Conservation (phyloP, 179 eudicot species). For the Pouteria campechiana region DNA sequence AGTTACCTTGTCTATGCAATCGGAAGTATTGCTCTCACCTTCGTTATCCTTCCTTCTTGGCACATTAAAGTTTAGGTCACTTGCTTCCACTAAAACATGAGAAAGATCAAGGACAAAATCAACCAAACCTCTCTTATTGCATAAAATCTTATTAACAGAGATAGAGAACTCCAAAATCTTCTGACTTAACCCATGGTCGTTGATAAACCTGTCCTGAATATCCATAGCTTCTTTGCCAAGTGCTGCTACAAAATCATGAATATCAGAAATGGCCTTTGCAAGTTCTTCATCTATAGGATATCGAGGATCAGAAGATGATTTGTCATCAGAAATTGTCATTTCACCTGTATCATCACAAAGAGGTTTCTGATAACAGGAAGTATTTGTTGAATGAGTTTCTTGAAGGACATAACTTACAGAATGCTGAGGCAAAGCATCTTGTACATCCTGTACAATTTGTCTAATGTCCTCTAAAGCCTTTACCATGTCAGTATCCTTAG, state of each 20-base stretch:
- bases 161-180: conserved; percentile 44
- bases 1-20: conserved; percentile 95
- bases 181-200: conserved; percentile 31
- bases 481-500: conserved; percentile 47
- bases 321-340: conserved; percentile 26
- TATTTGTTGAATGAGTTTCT: conserved; percentile 30
- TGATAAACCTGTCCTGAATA: conserved; percentile 25
- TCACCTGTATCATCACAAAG: conserved; percentile 21
- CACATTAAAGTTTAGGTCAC: conserved; percentile 43
- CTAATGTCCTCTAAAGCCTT: conserved; percentile 53
- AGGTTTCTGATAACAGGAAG: conserved; percentile 10
- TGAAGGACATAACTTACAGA: conserved; percentile 24
- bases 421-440: conserved; percentile 24
- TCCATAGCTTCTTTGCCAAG: conserved; percentile 58
- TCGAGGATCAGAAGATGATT: conserved; percentile 9
- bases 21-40: conserved; percentile 55
- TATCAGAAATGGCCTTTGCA: conserved; percentile 46
- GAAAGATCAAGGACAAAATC: conserved; percentile 68
- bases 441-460: conserved; percentile 41
- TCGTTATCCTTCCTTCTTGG: conserved; percentile 51
- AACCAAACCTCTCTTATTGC: conserved; percentile 26
- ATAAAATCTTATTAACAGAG: conserved; percentile 31
- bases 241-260: conserved; percentile 44
- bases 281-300: conserved; percentile 26
- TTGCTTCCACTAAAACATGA: conserved; percentile 42